These are phyloP conservation scores for Isatis tinctoria DNA, from an alignment of 345 rosid species.

Conservation along the genomic window DNA sequence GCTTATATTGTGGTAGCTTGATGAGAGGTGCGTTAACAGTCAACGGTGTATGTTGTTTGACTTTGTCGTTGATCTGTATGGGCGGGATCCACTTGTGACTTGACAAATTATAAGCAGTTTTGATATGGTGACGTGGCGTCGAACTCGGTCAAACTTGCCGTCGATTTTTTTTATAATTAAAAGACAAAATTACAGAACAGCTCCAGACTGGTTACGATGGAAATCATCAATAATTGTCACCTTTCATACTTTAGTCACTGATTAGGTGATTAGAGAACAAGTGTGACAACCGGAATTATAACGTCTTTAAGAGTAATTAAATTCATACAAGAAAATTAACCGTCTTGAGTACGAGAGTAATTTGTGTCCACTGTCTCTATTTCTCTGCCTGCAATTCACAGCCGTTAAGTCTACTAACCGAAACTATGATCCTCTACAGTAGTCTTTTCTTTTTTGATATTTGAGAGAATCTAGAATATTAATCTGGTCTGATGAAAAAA, in stretches of 20 bases:
- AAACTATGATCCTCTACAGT: no score
- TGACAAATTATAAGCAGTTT: background rate
- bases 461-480: no score
- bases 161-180: background rate
- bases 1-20: background rate
- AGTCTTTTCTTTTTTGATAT: no score
- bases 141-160: constrained; percentile 12
- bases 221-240: background rate
- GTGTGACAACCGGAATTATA: background rate
- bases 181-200: background rate
- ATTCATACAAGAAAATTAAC: no score
- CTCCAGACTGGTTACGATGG: background rate
- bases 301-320: background rate
- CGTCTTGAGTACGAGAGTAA: no score
- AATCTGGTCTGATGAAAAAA: no score
- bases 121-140: constrained; percentile 6
- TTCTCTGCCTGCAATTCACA: no score
- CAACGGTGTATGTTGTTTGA: background rate
- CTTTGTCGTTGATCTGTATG: background rate
- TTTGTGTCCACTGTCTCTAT: no score
- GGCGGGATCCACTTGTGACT: background rate
- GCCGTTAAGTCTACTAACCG: no score
- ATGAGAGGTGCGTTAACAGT: background rate
- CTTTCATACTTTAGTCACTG: background rate
- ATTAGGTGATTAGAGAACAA: background rate